A percentile compares a stretch with the other conserved stretches of the same genome.
These are phyloP conservation scores for Fistulinella cinereoalba DNA, from an alignment of 1,284 basidiomycete species.

Conservation along the genomic window DNA sequence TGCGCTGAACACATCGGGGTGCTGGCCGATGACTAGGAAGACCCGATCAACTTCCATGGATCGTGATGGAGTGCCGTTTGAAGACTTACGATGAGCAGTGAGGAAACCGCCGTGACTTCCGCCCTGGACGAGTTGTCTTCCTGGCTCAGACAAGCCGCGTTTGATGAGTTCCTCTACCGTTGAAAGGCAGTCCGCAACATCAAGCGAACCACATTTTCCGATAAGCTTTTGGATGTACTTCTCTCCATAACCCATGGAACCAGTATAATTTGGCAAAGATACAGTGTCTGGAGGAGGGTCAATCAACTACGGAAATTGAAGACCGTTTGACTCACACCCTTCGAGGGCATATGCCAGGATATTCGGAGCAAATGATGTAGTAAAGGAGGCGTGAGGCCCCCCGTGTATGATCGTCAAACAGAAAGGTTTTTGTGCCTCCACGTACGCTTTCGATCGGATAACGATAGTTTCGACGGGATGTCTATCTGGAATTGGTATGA, in stretches of 20 bases:
- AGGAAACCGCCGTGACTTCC: conserved; percentile 78
- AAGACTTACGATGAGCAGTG: conserved; percentile 51
- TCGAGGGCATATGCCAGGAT: conserved; percentile 50
- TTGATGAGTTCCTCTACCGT: conserved; percentile 50
- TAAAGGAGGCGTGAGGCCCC: conserved; percentile 57
- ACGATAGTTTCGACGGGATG: conserved; percentile 54
- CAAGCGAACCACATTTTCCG: conserved; percentile 62
- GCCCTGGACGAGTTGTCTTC: conserved; percentile 56
- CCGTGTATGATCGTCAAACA: conserved; percentile 63
- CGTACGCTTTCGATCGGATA: conserved; percentile 32
- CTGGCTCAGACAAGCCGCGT: conserved; percentile 45
- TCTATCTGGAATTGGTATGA: conserved; percentile 48
- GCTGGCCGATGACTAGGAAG: conserved; percentile 56
- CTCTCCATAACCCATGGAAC: conserved; percentile 55
- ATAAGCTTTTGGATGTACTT: conserved; percentile 43
- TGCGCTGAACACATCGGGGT: conserved; percentile 59
- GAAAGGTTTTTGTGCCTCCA: conserved; percentile 31
- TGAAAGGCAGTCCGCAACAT: conserved; percentile 63
- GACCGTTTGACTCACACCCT: conserved; percentile 50
- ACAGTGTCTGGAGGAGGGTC: conserved; percentile 46
- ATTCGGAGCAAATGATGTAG: conserved; percentile 47
- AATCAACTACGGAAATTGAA: not conserved
- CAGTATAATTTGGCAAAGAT: conserved; percentile 67
- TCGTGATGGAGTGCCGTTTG: not conserved
- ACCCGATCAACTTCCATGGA: conserved; percentile 1